Base-by-base conservation (phyloP, 2,329 filamentous ascomycete genomes). In the Fusarium multiceps region DNA sequence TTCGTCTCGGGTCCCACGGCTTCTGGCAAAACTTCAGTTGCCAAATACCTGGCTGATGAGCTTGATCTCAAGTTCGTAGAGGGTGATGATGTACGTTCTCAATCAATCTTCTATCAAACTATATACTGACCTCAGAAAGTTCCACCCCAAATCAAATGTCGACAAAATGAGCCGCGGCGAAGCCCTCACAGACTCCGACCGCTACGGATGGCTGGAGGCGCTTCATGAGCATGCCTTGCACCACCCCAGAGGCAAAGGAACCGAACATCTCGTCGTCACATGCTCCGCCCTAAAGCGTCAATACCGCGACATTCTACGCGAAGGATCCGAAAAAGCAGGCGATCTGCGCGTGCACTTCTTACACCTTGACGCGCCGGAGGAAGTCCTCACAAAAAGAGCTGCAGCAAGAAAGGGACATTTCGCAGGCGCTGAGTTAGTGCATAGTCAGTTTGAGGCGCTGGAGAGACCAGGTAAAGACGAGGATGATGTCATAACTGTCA, bases 81-180 rank as follows among this genome's bases (percentile, higher is more conserved):
- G 7, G 65, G 66, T 2, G 66, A 69, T 51, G 55, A 69, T 62
- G 66, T 58, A 4, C 0, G 47, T 27, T 27, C 27, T 11, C 27
- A 27, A 10, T 4, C 10, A 11, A 27, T 27, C 10, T 27, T 9
- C 8, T 25, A 25, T 25, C 25, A 25, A 25, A 25, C 8, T 25
- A 25, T 2, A 11, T 57, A 23, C 51, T 66, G 4, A 68, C 23
- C 3, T 3, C n/a, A n/a, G 1, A 3, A n/a, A 68, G 66, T 69
- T 69, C 7, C 66, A 69, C 1, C 66, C 66, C 18, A 69, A 58
- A 20, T 58, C 65, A 18, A 69, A 69, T 6, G 46, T 69, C 3
- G 60, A 69, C 2, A 69, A 69, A 25, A 69, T 69, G 66, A 69
- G 66, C 13, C 66, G 50, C 10, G 60, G 60, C 6, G 45, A 69